Base-by-base conservation (phyloP, 176 grass and related monocot genomes). In the Tuctoria greenei region DNA sequence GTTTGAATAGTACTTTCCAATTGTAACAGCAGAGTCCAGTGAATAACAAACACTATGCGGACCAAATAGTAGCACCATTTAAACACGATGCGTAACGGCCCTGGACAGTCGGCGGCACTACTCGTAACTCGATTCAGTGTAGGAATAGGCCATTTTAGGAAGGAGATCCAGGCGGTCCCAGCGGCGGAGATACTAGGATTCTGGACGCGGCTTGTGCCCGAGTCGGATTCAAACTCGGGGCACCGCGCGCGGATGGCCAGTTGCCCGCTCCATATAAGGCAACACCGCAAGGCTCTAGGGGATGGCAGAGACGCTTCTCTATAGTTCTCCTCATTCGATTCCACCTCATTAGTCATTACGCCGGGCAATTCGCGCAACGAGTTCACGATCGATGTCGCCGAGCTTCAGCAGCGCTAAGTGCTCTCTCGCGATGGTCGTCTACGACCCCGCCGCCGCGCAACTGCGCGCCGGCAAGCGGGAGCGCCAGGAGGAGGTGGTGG, bases 321-420 rank as follows among this genome's bases (percentile, higher is more conserved):
- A 47, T n/a, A 47, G 14, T 47, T 47, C 45, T 31, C 15, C 12
- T 74, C 72, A 44, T 61, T 75, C 72, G 15, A 75, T 46, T 44
- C 65, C 41, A 40, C 40, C 39, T 15, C 39, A 7, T 67, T 43
- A 4, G n/a, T 15, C 39, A 7, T 67, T 43, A 4, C 20, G 4
- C 6, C n/a, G 4, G 10, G 50, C 5, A n/a, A 20, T 10, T 40
- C 64, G 65, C 21, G 38, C 38, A 23, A 21, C 69, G 11, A 56
- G n/a, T 18, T 37, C 0, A 18, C 46, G 8, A 61, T 59, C 54
- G 7, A 55, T 58, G 56, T 24, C 56, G 56, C 43, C 28, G 59
- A 10, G 2, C 12, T 51, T 50, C 28, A 17, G 60, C 20, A n/a
- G 28, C 44, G 28, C 40, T 41, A 44, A 24, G 59, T 12, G 42